Conservation (phyloP, 2,329 filamentous ascomycete genomes). For the Hymenoscyphus salicellus region DNA sequence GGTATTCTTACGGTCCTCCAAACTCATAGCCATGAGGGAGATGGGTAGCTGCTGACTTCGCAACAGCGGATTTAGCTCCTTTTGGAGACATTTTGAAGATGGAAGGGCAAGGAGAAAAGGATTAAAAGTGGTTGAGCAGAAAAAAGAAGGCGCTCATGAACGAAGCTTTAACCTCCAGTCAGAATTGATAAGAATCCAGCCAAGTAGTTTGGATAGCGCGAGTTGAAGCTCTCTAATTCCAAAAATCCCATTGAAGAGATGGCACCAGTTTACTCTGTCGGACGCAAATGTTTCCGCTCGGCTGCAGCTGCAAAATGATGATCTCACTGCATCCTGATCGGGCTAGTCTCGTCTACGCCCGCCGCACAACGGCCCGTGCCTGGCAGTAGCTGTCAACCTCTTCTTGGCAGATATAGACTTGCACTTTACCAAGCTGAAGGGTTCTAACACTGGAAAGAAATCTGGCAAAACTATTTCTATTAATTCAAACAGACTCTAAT, state of each 20-base stretch:
- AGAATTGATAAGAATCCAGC: not conserved
- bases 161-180: slow-evolving; percentile 5
- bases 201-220: not conserved
- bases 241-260: not conserved
- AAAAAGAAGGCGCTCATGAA: slow-evolving; percentile 12
- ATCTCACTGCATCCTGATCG: not conserved
- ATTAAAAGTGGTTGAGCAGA: not conserved
- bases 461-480: too few relatives aligned
- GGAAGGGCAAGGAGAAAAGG: slow-evolving; percentile 7
- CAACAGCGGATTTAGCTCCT: slow-evolving; percentile 22
- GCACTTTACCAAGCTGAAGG: too few relatives aligned
- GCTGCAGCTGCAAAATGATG: slow-evolving; percentile 4
- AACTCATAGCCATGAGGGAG: slow-evolving; percentile 36
- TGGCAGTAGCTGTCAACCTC: not conserved
- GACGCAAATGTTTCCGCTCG: slow-evolving; percentile 7
- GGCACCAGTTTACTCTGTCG: slow-evolving; percentile 5
- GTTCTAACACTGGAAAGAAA: too few relatives aligned
- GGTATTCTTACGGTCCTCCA: slow-evolving; percentile 34
- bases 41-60: slow-evolving; percentile 22
- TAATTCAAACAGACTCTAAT: too few relatives aligned
- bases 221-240: not conserved
- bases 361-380: not conserved
- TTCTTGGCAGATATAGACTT: too few relatives aligned
- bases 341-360: not conserved
- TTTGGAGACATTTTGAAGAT: slow-evolving; percentile 27